Percentiles rank a stretch among this genome's conserved stretches.
Conservation (phyloP, 2,329 filamentous ascomycete species). For the Nigrospora osmanthi region DNA sequence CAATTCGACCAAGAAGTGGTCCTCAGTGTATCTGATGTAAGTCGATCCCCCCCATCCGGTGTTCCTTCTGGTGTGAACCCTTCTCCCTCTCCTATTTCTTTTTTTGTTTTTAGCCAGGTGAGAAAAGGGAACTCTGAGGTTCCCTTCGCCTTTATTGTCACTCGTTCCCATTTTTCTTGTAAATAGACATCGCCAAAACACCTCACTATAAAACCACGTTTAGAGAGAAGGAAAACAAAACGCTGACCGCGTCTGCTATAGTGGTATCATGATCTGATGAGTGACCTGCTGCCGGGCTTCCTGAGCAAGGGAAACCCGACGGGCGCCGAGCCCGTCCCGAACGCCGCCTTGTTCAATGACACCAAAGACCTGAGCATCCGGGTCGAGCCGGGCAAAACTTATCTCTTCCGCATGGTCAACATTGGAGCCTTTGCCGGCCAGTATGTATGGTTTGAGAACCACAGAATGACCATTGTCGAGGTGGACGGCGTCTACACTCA, state of each 20-base stretch:
- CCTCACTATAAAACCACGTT: too few species aligned
- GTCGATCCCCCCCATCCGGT: too few species aligned
- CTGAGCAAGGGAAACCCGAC: conserved; percentile 47
- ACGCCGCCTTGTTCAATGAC: conserved; percentile 66
- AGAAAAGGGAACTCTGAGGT: too few species aligned
- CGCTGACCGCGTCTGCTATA: too few species aligned
- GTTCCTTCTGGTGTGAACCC: too few species aligned
- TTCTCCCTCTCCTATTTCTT: too few species aligned
- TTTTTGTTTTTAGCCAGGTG: too few species aligned
- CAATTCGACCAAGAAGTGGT: conserved; percentile 56
- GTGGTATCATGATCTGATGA: conserved; percentile 59
- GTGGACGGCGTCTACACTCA: conserved; percentile 66
- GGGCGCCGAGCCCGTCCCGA: conserved; percentile 57
- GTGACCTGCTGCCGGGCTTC: conserved; percentile 36
- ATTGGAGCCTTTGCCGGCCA: conserved; percentile 64
- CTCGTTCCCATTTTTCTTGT: too few species aligned
- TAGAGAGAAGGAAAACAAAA: too few species aligned
- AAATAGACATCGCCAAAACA: too few species aligned
- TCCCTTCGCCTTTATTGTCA: too few species aligned
- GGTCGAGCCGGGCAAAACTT: conserved; percentile 61
- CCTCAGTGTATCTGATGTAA: conserved; percentile 53
- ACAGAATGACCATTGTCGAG: conserved; percentile 63
- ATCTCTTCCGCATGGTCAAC: conserved; percentile 65
- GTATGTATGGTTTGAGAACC: conserved; percentile 59
- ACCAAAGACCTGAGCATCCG: conserved; percentile 50